Evolutionary conservation across 2,329 filamentous ascomycete species (phyloP).

Genomic region (Domatiomyces catenatus): DNA sequence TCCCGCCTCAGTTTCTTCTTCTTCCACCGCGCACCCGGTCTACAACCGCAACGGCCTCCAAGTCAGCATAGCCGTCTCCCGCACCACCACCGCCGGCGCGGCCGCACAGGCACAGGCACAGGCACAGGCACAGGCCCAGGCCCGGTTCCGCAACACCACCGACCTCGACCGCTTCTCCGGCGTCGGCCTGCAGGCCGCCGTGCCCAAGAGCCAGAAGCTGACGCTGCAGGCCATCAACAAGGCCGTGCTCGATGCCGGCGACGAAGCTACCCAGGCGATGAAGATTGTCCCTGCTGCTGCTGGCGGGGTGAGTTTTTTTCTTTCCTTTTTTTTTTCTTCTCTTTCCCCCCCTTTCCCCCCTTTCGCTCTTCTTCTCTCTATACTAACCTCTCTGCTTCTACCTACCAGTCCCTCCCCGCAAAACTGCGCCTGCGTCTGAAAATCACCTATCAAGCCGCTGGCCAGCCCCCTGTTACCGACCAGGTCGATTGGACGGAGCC

Average conservation of each 20-base stretch:
- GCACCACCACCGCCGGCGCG: conserved; percentile 49
- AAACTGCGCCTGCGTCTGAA: conserved; percentile 69
- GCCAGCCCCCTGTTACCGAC: conserved; percentile 55
- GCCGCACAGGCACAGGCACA: too few relatives aligned
- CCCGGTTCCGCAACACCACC: conserved; percentile 67
- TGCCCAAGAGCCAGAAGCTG: conserved; percentile 90
- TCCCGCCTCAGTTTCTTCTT: conserved; percentile 24
- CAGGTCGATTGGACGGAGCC: conserved; percentile 96
- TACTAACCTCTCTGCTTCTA: background rate
- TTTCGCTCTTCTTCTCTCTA: background rate
- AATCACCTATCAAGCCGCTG: conserved; percentile 61
- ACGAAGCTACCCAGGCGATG: conserved; percentile 83
- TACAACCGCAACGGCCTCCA: conserved; percentile 77
- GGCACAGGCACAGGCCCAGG: conserved; percentile 72
- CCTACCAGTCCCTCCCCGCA: conserved; percentile 49
- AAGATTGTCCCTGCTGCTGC: conserved; percentile 66
- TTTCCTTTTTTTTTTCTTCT: background rate
- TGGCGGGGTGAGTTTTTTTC: conserved; percentile 59
- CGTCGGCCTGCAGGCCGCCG: conserved; percentile 81
- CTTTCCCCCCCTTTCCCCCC: background rate
- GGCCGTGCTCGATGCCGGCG: conserved; percentile 56
- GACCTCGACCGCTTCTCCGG: conserved; percentile 49
- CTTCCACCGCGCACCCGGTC: conserved; percentile 46
- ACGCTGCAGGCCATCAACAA: conserved; percentile 82
- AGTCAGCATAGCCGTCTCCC: conserved; percentile 68